Conservation (phyloP, 2,329 filamentous ascomycete genomes). For the Penicillium sp. region DNA sequence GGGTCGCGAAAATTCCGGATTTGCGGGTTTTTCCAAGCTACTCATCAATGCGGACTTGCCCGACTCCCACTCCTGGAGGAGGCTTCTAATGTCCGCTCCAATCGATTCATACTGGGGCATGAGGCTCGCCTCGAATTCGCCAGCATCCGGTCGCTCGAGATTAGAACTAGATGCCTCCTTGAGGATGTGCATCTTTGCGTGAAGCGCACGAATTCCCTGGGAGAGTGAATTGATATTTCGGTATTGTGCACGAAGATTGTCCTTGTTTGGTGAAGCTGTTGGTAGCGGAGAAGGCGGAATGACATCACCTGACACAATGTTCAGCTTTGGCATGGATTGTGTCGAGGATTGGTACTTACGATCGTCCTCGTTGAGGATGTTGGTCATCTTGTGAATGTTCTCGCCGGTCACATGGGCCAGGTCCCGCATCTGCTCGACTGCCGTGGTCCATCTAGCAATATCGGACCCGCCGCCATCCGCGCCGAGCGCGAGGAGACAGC, state of each 20-base stretch:
- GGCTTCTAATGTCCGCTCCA: conserved; percentile 69
- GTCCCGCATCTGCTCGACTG: conserved; percentile 63
- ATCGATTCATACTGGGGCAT: conserved; percentile 92
- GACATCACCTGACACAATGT: conserved; percentile 30
- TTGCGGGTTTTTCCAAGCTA: too few relatives aligned
- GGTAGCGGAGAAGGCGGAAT: conserved; percentile 50
- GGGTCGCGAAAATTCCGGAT: conserved; percentile 49
- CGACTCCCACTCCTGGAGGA: conserved; percentile 77
- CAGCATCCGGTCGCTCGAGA: conserved; percentile 60
- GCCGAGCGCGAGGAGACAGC: conserved; percentile 78
- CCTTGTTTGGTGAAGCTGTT: conserved; percentile 63
- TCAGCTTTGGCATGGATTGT: too few relatives aligned
- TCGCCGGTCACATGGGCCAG: conserved; percentile 54
- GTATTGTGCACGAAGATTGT: conserved; percentile 76
- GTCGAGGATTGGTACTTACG: conserved; percentile 45
- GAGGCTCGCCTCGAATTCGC: conserved; percentile 67
- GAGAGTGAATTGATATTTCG: conserved; percentile 81
- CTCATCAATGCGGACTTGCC: conserved; percentile 76
- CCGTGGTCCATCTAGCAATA: conserved; percentile 66
- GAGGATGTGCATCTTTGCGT: conserved; percentile 86
- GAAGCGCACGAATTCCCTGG: conserved; percentile 78
- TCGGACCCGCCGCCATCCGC: conserved; percentile 70
- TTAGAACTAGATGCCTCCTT: conserved; percentile 78
- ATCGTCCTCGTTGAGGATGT: conserved; percentile 72
- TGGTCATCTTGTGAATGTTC: conserved; percentile 58